Evolutionary conservation across 1,284 basidiomycete genomes (phyloP).

Genomic region (Rhodotorula sp.): DNA sequence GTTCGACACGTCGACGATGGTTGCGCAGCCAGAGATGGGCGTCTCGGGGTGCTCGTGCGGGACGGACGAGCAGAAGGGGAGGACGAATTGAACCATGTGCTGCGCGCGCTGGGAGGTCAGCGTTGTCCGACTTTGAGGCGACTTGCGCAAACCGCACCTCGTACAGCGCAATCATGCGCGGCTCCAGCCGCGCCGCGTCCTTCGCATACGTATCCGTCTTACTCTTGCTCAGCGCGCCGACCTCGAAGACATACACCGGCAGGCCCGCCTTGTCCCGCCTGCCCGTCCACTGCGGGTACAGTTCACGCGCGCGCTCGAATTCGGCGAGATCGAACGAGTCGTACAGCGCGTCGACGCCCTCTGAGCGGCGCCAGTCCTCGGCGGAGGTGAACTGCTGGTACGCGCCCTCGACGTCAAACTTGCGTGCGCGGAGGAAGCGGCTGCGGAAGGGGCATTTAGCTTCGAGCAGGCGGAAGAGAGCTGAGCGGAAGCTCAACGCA

Average conservation of each 20-base stretch:
- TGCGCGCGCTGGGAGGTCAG: conserved; percentile 57
- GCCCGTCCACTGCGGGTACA: conserved; percentile 64
- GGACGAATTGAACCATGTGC: conserved; percentile 63
- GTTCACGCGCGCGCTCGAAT: conserved; percentile 55
- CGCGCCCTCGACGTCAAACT: conserved; percentile 64
- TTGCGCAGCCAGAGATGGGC: conserved; percentile 62
- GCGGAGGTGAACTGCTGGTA: conserved; percentile 67
- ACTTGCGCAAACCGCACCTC: no score
- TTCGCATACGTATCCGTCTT: conserved; percentile 64
- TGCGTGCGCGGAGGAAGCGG: conserved; percentile 72
- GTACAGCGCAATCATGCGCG: conserved; percentile 64
- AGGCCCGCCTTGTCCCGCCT: conserved; percentile 60
- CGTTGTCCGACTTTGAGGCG: no score
- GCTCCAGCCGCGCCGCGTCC: conserved; percentile 62
- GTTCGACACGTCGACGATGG: conserved; percentile 70
- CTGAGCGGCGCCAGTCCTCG: conserved; percentile 65
- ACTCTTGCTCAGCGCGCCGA: conserved; percentile 58
- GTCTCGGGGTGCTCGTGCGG: conserved; percentile 61
- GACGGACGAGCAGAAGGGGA: conserved; percentile 59
- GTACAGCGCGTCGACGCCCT: conserved; percentile 65
- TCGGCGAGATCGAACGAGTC: conserved; percentile 62
- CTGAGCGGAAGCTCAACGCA: conserved; percentile 53
- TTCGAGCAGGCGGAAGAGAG: neutral
- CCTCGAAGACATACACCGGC: conserved; percentile 70
- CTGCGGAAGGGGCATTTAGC: conserved; percentile 52